Base-by-base conservation (phyloP, 2,329 filamentous ascomycete genomes). In the Nothophoma quercina region DNA sequence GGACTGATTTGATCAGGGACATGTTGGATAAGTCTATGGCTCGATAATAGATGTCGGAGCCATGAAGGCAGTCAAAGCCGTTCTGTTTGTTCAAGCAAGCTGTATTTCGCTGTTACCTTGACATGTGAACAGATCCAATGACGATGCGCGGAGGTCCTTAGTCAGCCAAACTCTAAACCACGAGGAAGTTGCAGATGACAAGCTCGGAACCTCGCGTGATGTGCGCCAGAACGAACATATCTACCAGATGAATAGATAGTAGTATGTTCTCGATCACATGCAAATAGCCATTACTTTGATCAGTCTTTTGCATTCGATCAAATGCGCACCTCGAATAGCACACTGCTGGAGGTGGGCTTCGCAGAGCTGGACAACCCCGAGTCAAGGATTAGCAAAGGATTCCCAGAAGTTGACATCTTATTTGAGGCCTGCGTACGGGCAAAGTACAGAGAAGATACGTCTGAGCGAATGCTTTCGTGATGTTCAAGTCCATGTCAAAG, bases 1-100 rank as follows among this genome's bases (percentile, higher is more conserved):
- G 59, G 4, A 73, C 69, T 4, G 71, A 73, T 40, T 69, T 72
- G 22, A 73, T 60, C 33, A 73, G 53, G 12, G 71, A 72, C 70
- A 72, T 72, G 21, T 16, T 56, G 25, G 28, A 41, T 51, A 33
- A 18, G 18, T 9, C 25, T 43, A 57, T 22, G 30, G 42, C 30
- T 23, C 19, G 9, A 29, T 39, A 33, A 22, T 15, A 29, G 40
- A 25, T 38, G 39, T 13, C 38, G 29, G n/a, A 47, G 29, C 43
- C 50, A 53, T 53, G 38, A n/a, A 53, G 18, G 26, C 28, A 34
- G 33, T 22, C 16, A 25, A 41, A 51, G 47, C 42, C 51, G 50
- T 51, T 36, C 38, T 56, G 55, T 60, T 52, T 59, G 60, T 65
- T 48, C 51, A 63, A 56, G 58, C 66, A 63, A 63, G 62, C 51